A percentile compares a stretch with the other conserved stretches of the same genome.
Evolutionary conservation across 768 basidiomycete species (phyloP).

Genomic region (Artomyces pyxidatus): DNA sequence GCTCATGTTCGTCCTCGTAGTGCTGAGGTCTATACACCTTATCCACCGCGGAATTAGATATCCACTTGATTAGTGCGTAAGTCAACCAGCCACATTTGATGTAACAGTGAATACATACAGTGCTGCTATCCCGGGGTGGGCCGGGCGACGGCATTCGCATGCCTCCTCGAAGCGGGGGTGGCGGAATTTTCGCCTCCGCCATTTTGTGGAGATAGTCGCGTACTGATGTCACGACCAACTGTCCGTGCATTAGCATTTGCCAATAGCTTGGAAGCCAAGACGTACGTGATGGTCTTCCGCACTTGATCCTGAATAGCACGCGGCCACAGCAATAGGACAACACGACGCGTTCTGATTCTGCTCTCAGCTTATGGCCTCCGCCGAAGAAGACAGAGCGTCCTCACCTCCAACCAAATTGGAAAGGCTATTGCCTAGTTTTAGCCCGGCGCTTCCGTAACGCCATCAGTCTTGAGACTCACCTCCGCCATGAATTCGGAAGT

Average conservation of each 20-base stretch:
- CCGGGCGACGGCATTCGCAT: slow-evolving; percentile 17
- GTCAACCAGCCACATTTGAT: neutral
- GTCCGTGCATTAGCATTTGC: neutral
- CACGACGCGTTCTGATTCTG: slow-evolving; percentile 62
- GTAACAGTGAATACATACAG: slow-evolving; percentile 9
- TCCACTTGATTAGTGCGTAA: slow-evolving; percentile 3
- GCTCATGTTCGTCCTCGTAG: slow-evolving; percentile 11
- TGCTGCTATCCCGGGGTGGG: slow-evolving; percentile 7
- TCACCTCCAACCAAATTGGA: slow-evolving; percentile 78
- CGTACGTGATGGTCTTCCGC: slow-evolving; percentile 73
- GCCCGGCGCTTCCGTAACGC: slow-evolving; percentile 2
- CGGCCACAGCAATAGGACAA: slow-evolving; percentile 72
- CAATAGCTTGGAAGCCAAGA: too few relatives aligned
- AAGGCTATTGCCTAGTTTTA: slow-evolving; percentile 42
- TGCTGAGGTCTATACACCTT: slow-evolving; percentile 15
- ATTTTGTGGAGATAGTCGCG: slow-evolving; percentile 67
- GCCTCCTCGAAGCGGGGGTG: slow-evolving; percentile 8
- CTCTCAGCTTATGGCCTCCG: slow-evolving; percentile 2
- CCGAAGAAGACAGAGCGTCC: slow-evolving; percentile 4
- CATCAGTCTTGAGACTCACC: slow-evolving; percentile 38
- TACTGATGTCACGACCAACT: slow-evolving; percentile 60
- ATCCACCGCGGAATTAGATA: slow-evolving; percentile 7
- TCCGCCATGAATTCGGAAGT: slow-evolving; percentile 64
- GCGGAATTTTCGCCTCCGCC: slow-evolving; percentile 17
- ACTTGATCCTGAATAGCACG: slow-evolving; percentile 76